Evolutionary conservation across 2,329 filamentous ascomycete species (phyloP).

Genomic region (Trichoderma sp.): DNA sequence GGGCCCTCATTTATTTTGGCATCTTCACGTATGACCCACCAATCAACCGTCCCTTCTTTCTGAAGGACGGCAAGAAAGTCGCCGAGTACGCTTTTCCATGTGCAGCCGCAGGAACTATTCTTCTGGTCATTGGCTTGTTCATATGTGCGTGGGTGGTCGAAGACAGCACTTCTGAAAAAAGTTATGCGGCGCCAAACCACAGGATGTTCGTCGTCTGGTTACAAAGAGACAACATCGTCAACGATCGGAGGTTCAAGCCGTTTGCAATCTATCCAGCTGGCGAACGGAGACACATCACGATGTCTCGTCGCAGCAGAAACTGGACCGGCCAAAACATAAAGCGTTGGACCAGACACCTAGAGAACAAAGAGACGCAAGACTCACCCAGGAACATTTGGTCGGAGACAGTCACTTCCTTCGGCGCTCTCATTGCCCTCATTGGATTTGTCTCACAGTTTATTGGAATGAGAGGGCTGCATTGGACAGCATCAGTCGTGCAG

Average conservation of each 20-base stretch:
- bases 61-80: conserved; percentile 7
- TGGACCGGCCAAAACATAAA: not conserved
- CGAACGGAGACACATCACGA: not conserved
- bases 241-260: not conserved
- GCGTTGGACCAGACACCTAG: not conserved
- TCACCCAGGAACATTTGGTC: too few species aligned
- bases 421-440: conserved; percentile 29
- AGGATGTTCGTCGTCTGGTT: conserved; percentile 36
- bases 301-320: not conserved
- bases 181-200: conserved; percentile 18
- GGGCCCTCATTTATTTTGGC: not conserved
- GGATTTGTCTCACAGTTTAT: conserved; percentile 39
- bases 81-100: conserved; percentile 35
- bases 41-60: not conserved
- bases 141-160: conserved; percentile 41
- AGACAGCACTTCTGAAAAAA: conserved; percentile 35
- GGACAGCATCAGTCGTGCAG: conserved; percentile 14
- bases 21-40: conserved; percentile 1
- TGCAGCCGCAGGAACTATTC: conserved; percentile 34
- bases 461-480: conserved; percentile 28
- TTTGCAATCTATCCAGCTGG: not conserved
- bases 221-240: conserved; percentile 29
- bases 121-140: conserved; percentile 36
- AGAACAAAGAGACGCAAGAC: not conserved
- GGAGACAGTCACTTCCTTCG: not conserved